These are phyloP conservation scores for Conticribra guillardii DNA, from an alignment of 108 stramenopile genomes.

Conservation along the genomic window DNA sequence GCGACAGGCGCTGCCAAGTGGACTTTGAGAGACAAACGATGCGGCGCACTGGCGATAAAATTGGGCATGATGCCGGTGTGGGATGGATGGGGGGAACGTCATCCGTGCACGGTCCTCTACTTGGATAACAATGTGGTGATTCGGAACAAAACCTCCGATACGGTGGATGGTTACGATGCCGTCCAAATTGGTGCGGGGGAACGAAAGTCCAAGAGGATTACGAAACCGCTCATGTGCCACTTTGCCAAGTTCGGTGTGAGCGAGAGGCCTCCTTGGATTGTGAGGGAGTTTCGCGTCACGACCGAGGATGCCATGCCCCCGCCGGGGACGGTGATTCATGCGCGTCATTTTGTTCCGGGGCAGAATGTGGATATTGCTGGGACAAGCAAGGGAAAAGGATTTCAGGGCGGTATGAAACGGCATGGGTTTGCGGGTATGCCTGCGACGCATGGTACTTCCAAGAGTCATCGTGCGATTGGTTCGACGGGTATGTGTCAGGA, in stretches of 20 bases:
- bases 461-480: conserved; percentile 90
- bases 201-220: conserved; percentile 89
- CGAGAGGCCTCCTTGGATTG: conserved; percentile 78
- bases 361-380: conserved; percentile 95
- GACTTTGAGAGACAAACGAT: conserved; percentile 81
- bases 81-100: conserved; percentile 96
- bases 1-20: conserved; percentile 56
- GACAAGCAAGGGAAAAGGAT: conserved; percentile 96
- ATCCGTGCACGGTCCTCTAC: conserved; percentile 92
- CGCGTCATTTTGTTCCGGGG: conserved; percentile 97
- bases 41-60: conserved; percentile 94
- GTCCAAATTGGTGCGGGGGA: conserved; percentile 96
- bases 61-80: conserved; percentile 98
- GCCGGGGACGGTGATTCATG: conserved; percentile 82
- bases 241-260: conserved; percentile 59
- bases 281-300: conserved; percentile 84
- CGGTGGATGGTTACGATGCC: conserved; percentile 86
- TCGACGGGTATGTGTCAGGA: conserved; percentile 91
- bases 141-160: conserved; percentile 84
- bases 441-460: conserved; percentile 94
- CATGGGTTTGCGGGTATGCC: conserved; percentile 93
- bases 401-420: conserved; percentile 98
- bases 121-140: conserved; percentile 92
- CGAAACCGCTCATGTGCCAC: conserved; percentile 70
- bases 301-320: conserved; percentile 77